These are phyloP conservation scores for Nannizziopsis barbatae DNA, from an alignment of 2,329 filamentous ascomycete genomes.

Conservation along the genomic window DNA sequence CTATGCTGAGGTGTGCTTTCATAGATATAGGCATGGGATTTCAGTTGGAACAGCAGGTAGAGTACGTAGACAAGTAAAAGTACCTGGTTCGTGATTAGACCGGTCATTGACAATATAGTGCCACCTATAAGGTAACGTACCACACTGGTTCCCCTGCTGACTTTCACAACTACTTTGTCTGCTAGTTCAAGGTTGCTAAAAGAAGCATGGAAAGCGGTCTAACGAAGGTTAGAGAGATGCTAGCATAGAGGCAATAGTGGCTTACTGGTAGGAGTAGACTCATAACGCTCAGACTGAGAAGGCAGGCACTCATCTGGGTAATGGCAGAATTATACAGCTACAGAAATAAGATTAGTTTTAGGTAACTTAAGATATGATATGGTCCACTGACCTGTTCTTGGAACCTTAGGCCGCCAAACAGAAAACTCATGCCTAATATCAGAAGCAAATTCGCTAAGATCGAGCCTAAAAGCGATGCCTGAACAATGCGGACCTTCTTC, in stretches of 20 bases:
- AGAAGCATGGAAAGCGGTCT: constrained; percentile 86
- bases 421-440: constrained; percentile 86
- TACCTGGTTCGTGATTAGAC: constrained; percentile 36
- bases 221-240: background rate
- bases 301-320: constrained; percentile 73
- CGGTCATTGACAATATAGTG: background rate
- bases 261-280: constrained; percentile 66
- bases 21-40: constrained; percentile 71
- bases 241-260: constrained; percentile 8
- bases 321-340: constrained; percentile 86
- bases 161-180: constrained; percentile 62
- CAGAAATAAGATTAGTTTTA: background rate
- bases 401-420: constrained; percentile 72
- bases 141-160: constrained; percentile 81
- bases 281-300: constrained; percentile 70
- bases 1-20: constrained; percentile 84
- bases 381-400: constrained; percentile 58
- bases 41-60: constrained; percentile 84
- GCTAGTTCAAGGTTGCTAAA: constrained; percentile 55
- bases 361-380: background rate
- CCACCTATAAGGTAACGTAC: constrained; percentile 38
- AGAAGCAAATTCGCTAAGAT: constrained; percentile 84
- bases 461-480: constrained; percentile 82
- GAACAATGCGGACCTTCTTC: constrained; percentile 68
- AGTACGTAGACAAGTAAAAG: constrained; percentile 71